Percentiles rank a stretch among this genome's conserved stretches.
Evolutionary conservation across 257 asterid species (phyloP).

Genomic region (Fraxinus americana): DNA sequence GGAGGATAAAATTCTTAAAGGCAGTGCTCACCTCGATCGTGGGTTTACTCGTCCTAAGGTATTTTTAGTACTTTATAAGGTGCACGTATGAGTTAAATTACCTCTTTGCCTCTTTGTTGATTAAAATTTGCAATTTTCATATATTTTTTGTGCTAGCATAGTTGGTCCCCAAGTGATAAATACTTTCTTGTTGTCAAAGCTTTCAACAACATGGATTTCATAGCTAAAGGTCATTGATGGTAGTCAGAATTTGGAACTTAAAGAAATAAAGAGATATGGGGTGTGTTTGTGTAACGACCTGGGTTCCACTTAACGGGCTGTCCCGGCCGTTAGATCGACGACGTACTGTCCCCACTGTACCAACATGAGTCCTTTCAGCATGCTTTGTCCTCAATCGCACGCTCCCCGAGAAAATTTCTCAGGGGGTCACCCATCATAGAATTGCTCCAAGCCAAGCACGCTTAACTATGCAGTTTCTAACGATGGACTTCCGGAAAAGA

Average conservation of each 20-base stretch:
- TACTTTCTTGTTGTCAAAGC: background rate
- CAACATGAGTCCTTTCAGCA: too few relatives aligned
- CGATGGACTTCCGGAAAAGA: too few relatives aligned
- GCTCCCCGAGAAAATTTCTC: too few relatives aligned
- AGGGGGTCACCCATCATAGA: too few relatives aligned
- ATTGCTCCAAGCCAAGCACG: too few relatives aligned
- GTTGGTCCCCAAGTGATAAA: background rate
- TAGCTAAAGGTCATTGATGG: background rate
- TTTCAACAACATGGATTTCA: background rate
- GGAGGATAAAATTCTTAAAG: constrained; percentile 39
- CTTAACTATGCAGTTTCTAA: too few relatives aligned
- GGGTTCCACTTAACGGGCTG: too few relatives aligned
- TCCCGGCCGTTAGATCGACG: too few relatives aligned
- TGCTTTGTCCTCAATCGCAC: too few relatives aligned
- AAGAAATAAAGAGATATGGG: background rate
- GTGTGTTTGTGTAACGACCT: too few relatives aligned
- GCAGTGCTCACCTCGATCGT: constrained; percentile 67
- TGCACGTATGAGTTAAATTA: background rate
- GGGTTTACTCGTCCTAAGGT: constrained; percentile 99
- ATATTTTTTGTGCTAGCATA: background rate
- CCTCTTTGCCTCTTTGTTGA: background rate
- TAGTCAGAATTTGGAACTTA: background rate
- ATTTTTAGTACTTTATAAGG: background rate
- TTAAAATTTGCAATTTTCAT: background rate
- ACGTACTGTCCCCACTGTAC: too few relatives aligned